Conservation (phyloP, 441 rosid species). For the Croton setiger region DNA sequence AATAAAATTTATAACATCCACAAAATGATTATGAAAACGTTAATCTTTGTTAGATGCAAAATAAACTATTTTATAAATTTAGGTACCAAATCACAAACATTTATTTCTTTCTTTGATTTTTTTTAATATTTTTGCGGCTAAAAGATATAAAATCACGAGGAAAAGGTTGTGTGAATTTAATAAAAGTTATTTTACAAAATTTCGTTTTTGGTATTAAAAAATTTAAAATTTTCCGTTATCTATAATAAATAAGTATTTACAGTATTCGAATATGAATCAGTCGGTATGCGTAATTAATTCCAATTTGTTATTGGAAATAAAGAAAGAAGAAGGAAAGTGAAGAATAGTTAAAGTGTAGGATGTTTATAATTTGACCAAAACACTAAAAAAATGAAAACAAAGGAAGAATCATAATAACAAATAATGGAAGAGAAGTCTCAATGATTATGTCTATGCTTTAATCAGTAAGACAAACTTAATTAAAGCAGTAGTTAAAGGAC, state of each 20-base stretch:
- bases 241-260: too few species aligned
- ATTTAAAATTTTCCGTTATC: too few species aligned
- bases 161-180: too few species aligned
- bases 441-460: slow-evolving; percentile 39
- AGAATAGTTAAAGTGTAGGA: not conserved
- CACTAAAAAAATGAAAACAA: not conserved
- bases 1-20: too few species aligned
- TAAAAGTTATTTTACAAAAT: too few species aligned
- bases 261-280: too few species aligned
- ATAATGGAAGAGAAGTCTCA: slow-evolving; percentile 22
- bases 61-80: too few species aligned
- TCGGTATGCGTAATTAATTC: too few species aligned
- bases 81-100: not conserved
- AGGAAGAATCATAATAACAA: slow-evolving; percentile 18
- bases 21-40: too few species aligned
- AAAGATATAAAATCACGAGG: too few species aligned
- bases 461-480: slow-evolving; percentile 24
- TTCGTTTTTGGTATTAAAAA: too few species aligned
- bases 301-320: not conserved
- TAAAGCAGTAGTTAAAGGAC: slow-evolving; percentile 14
- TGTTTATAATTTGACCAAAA: not conserved
- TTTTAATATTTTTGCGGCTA: not conserved
- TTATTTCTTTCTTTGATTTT: not conserved
- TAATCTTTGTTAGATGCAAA: too few species aligned
- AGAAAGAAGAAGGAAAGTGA: not conserved